Conservation (phyloP, 2,329 filamentous ascomycete species). For the Lachnellula willkommii region DNA sequence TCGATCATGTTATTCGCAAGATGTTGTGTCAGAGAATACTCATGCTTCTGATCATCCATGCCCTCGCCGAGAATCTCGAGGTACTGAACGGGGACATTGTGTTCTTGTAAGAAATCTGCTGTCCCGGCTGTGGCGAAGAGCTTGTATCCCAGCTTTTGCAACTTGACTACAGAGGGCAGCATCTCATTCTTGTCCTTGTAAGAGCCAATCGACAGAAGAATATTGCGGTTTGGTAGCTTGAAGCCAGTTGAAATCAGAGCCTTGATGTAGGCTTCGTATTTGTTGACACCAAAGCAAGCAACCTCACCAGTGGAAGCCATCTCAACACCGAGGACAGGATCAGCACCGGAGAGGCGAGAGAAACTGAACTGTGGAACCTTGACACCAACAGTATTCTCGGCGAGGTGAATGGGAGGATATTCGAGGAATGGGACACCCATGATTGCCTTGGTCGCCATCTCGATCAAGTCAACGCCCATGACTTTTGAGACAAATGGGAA, state of each 20-base stretch:
- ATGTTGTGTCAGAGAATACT: constrained; percentile 96
- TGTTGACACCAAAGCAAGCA: constrained; percentile 89
- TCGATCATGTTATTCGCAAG: constrained; percentile 97
- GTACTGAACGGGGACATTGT: constrained; percentile 88
- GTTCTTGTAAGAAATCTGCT: constrained; percentile 90
- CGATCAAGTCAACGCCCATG: constrained; percentile 95
- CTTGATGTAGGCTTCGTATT: constrained; percentile 97
- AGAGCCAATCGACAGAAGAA: constrained; percentile 89
- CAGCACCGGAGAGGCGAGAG: constrained; percentile 90
- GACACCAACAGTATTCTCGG: constrained; percentile 82
- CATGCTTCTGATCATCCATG: constrained; percentile 81
- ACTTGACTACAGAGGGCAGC: constrained; percentile 83
- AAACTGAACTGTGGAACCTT: constrained; percentile 99
- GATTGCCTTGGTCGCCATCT: constrained; percentile 98
- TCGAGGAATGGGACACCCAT: constrained; percentile 75
- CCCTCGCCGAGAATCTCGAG: constrained; percentile 77
- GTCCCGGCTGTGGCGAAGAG: constrained; percentile 95
- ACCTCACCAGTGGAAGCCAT: constrained; percentile 99
- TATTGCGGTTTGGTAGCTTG: constrained; percentile 91
- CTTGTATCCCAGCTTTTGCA: constrained; percentile 89
- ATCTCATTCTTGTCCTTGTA: constrained; percentile 99
- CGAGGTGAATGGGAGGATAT: constrained; percentile 73
- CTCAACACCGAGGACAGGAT: constrained; percentile 94
- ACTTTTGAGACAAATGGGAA: constrained; percentile 99
- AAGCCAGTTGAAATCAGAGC: constrained; percentile 93